Evolutionary conservation across 768 basidiomycete genomes (phyloP), one percentile per base, ranked within the genome.

Genomic region (Leccinum barrowsii): DNA sequence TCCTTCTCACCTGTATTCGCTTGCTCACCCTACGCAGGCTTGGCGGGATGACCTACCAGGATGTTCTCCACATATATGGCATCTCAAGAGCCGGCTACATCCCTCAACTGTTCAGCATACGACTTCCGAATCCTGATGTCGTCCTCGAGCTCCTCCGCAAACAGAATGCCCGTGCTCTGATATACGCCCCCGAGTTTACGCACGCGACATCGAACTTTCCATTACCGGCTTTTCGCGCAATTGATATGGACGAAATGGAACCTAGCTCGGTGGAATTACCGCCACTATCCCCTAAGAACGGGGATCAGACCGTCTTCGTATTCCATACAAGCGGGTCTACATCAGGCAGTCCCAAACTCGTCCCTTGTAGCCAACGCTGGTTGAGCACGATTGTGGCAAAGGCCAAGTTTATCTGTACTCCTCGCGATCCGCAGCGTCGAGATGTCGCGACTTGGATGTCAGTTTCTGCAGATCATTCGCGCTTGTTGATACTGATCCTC

Each of bases 281-380:
- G 28, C 72, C 73, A 19, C 72, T 84, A 40, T 70, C 74, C 62
- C 71, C 64, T 55, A 68, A 57, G 54, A 61, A 57, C 53, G 73
- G 63, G 32, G 72, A 75, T 56, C 84, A 86, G 54, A 70, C 76
- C 26, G 79, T 80, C 49, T 84, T 90, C 76, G 76, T 90, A 54
- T 91, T 89, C 77, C 90, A 90, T 70, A 90, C 90, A 10, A 87
- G 85, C 58, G 90, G 90, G 15, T 90, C 89, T 40, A 91, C 90
- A 7, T 90, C 88, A n/a, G 89, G 89, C 51, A 87, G 83, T 65
- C 90, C 90, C 0, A 91, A 90, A 67, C 83, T 91, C 26, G 86
- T 92, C 0, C 87, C 83, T 15, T 86, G 86, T 73, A 87, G 74
- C 64, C 84, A 82, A 63, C 79, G 74, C 28, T 91, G 89, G 90